phyloP scores from a whole-genome alignment of 805 yeast genomes.

The Ogataea nonfermentans region DNA sequence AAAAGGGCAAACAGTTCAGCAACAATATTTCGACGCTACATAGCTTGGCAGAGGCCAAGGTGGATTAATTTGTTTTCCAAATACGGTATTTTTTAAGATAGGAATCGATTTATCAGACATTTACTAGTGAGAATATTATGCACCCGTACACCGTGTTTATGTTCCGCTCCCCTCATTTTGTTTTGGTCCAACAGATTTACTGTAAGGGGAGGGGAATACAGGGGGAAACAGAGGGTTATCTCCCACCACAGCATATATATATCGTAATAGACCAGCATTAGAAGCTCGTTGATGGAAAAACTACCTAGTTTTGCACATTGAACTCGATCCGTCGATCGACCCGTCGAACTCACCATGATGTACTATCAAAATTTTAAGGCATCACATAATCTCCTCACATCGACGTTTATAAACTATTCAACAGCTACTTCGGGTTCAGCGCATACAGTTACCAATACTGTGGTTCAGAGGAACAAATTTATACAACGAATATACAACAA shows the following conservation, averaged over 20 bases:
- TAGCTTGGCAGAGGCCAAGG: conserved; percentile 40
- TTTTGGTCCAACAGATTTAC: conserved; percentile 21
- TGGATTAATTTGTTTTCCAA: conserved; percentile 28
- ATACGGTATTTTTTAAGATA: conserved; percentile 4
- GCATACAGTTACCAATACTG: conserved; percentile 11
- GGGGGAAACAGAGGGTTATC: neutral
- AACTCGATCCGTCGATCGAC: conserved; percentile 10
- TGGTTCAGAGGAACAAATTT: conserved; percentile 15
- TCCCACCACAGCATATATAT: conserved; percentile 4
- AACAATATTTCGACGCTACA: conserved; percentile 54
- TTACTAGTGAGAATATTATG: no score
- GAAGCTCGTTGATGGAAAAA: conserved; percentile 1
- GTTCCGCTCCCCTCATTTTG: conserved; percentile 18
- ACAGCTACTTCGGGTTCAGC: conserved; percentile 13
- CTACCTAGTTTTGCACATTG: neutral
- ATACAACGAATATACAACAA: conserved; percentile 17
- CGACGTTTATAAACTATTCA: conserved; percentile 23
- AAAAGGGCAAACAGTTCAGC: conserved; percentile 51
- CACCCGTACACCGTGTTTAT: conserved; percentile 8
- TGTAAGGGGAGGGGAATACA: conserved; percentile 14
- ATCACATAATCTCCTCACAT: conserved; percentile 17
- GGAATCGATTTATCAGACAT: neutral
- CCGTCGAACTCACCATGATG: conserved; percentile 11
- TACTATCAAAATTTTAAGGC: conserved; percentile 25
- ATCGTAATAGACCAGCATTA: neutral